phyloP scores from a whole-genome alignment of 306 rosid genomes.

The Rubus parviflorus region DNA sequence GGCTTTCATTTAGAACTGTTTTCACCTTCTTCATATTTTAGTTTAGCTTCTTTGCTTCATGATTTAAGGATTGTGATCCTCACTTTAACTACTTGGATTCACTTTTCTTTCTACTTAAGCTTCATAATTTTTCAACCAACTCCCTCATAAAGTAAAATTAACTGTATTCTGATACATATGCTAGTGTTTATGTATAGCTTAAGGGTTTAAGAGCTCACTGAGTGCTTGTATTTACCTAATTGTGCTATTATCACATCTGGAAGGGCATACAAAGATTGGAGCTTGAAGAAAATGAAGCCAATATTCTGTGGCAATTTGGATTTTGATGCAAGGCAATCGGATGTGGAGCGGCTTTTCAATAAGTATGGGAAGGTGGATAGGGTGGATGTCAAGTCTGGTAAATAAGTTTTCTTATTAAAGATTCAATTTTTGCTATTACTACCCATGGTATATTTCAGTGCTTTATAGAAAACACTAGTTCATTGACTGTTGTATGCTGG shows the following conservation, averaged over 20 bases:
- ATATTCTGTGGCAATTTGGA: conserved; percentile 77
- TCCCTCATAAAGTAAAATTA: conserved; percentile 4
- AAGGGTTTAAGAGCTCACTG: neutral
- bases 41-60: neutral
- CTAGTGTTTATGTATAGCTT: neutral
- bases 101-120: neutral
- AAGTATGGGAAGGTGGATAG: conserved; percentile 83
- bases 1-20: neutral
- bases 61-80: neutral
- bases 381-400: conserved; percentile 84
- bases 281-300: conserved; percentile 56
- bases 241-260: conserved; percentile 1
- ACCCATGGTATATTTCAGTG: neutral
- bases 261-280: conserved; percentile 29
- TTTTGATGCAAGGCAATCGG: conserved; percentile 75
- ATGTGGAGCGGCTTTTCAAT: conserved; percentile 72
- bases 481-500: neutral
- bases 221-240: neutral
- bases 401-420: conserved; percentile 1
- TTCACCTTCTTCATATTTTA: too few species aligned
- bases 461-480: neutral
- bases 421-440: neutral
- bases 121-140: neutral
- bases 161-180: conserved; percentile 15
- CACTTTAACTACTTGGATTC: neutral